Base-by-base conservation (phyloP, 805 yeast genomes). In the Yarrowia deformans region DNA sequence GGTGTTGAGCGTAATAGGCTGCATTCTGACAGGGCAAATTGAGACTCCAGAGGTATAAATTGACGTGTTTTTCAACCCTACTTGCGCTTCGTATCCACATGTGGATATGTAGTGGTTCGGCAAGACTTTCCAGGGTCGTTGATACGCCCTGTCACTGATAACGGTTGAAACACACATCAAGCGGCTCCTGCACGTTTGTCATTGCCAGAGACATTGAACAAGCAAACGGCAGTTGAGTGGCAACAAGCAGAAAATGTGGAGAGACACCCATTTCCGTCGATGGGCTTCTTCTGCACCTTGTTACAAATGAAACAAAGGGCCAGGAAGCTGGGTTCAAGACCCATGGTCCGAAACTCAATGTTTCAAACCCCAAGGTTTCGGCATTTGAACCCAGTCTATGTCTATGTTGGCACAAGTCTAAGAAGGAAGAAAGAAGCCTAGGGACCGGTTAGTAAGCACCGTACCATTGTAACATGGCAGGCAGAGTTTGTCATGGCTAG, bases 281-380 rank as follows among this genome's bases (percentile, higher is more conserved):
- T 4, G 29, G 1, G 2, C 56, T 35, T 54, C 5, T 7, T 14
- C 16, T 7, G 37, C 29, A 16, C 56, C 56, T 52, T 52, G 56
- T 52, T 52, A 35, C 55, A 9, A 34, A n/a, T 12, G 10, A 1
- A 16, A 54, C 45, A 37, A 54, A 54, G 60, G 37, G 6, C 37
- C 29, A 4, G 4, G 16, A n/a, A 49, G 56, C 56, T n/a, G 56
- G 40, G 29, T 18, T 52, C 19, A 12, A 14, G 4, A 23, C 29
- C 29, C 29, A 23, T 37, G 60, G 43, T 54, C 60, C 45, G 34
- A 54, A 37, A 54, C 60, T 12, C 60, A 37, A 54, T 37, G 34
- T 14, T 23, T 37, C 60, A 54, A 39, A 39, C 60, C 35, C 60
- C 60, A 54, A 39, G 32, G 60, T 54, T 54, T 54, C 60, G 60